Conservation (phyloP, 768 basidiomycete species). For the Pholiota molesta region DNA sequence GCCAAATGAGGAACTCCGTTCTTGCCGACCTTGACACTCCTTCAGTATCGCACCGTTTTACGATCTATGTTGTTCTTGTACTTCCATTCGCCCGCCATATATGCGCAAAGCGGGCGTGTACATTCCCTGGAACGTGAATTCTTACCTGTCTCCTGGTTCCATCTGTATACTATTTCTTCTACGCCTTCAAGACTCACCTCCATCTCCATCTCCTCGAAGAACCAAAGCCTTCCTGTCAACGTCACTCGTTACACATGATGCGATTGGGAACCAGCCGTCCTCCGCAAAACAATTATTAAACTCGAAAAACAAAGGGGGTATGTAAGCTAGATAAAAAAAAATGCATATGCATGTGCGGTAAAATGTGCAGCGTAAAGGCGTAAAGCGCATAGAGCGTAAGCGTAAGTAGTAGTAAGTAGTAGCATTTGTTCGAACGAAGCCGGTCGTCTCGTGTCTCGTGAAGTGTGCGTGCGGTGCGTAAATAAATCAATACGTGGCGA, state of each 20-base stretch:
- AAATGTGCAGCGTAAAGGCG: not conserved
- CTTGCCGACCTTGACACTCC: not conserved
- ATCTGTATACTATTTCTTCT: not conserved
- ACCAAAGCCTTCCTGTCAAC: not conserved
- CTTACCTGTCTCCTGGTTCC: no score
- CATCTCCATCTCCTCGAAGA: no score
- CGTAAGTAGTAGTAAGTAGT: constrained; percentile 10
- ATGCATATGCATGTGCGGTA: not conserved
- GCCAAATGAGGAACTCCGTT: not conserved
- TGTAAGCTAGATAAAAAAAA: not conserved
- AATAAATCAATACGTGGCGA: not conserved
- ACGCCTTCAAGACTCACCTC: not conserved
- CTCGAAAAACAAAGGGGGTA: not conserved
- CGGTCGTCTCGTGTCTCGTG: constrained; percentile 20
- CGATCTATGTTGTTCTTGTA: not conserved
- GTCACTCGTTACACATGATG: not conserved
- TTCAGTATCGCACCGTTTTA: not conserved
- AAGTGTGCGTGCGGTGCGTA: not conserved
- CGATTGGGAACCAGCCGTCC: not conserved
- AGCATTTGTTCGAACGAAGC: constrained; percentile 21
- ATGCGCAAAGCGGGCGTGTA: no score
- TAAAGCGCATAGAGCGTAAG: not conserved
- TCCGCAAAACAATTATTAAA: not conserved
- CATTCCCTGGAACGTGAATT: no score
- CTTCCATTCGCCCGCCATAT: not conserved